These are phyloP conservation scores for Leishmania mexicana DNA, from an alignment of 208 protist species.

Conservation along the genomic window DNA sequence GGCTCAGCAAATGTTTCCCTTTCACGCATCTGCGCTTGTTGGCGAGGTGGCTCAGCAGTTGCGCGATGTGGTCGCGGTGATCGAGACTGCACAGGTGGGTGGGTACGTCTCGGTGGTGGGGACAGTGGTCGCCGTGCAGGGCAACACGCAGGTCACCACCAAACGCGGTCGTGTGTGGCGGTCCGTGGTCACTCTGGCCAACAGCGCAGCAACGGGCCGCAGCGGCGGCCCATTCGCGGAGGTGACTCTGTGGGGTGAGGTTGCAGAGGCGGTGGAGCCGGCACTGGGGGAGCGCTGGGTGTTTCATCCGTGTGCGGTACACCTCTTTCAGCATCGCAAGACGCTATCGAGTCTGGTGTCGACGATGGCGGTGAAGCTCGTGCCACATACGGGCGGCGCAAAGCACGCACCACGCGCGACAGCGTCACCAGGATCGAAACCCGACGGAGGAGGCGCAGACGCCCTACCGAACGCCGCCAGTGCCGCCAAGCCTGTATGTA, in stretches of 20 bases:
- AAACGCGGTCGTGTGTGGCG: conserved; percentile 66
- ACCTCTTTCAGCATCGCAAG: conserved; percentile 60
- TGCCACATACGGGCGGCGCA: background rate
- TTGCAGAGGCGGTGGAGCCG: conserved; percentile 34
- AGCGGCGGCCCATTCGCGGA: conserved; percentile 28
- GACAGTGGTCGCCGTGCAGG: conserved; percentile 34
- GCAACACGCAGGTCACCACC: conserved; percentile 41
- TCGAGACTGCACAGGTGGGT: conserved; percentile 36
- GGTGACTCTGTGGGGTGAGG: conserved; percentile 75
- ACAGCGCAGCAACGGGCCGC: background rate
- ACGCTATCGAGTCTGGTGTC: conserved; percentile 40
- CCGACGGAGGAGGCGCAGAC: background rate
- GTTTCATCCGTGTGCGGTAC: conserved; percentile 52
- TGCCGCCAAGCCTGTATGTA: background rate
- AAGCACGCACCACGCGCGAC: background rate
- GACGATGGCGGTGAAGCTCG: conserved; percentile 36
- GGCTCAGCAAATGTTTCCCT: conserved; percentile 30
- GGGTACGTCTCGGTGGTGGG: conserved; percentile 57
- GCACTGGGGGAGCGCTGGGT: conserved; percentile 56
- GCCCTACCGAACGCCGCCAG: background rate
- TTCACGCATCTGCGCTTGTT: conserved; percentile 34
- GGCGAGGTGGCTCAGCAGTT: conserved; percentile 35
- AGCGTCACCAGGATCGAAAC: background rate
- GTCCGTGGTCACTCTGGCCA: conserved; percentile 34
- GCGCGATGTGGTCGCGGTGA: conserved; percentile 31